Evolutionary conservation across 2,329 filamentous ascomycete species (phyloP).

Genomic region (Aquanectria penicillioides): DNA sequence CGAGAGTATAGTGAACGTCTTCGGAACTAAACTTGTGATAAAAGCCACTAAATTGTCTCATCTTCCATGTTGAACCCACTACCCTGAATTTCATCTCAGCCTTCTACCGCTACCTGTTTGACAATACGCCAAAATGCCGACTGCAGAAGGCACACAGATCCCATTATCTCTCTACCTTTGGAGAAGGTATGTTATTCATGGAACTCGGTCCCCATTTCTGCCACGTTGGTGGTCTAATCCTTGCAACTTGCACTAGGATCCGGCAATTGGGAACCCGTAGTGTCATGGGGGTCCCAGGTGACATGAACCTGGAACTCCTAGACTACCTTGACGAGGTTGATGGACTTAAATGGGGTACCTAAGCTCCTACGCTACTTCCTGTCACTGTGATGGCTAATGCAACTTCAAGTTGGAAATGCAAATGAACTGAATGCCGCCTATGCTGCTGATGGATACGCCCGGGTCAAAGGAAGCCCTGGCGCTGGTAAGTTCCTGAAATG

Average conservation of each 20-base stretch:
- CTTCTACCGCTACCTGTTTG: background rate
- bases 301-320: slow-evolving; percentile 24
- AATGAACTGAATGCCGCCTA: slow-evolving; percentile 26
- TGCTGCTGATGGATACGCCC: slow-evolving; percentile 25
- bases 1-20: background rate
- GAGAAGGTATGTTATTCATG: slow-evolving; percentile 9
- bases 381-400: background rate
- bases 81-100: background rate
- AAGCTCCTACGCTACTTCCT: background rate
- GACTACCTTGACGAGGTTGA: slow-evolving; percentile 22
- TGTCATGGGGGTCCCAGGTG: slow-evolving; percentile 21
- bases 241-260: background rate
- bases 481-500: background rate
- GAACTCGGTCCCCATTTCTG: background rate
- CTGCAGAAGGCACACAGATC: background rate
- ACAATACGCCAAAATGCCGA: background rate
- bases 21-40: background rate
- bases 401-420: slow-evolving; percentile 16
- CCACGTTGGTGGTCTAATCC: background rate
- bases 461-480: slow-evolving; percentile 19
- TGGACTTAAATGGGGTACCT: background rate
- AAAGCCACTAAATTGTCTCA: background rate
- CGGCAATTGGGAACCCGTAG: slow-evolving; percentile 13
- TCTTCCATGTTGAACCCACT: background rate
- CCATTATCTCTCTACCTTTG: slow-evolving; percentile 15